Conservation (phyloP, 106 monocot genomes). For the Acanthochlamys bracteata region DNA sequence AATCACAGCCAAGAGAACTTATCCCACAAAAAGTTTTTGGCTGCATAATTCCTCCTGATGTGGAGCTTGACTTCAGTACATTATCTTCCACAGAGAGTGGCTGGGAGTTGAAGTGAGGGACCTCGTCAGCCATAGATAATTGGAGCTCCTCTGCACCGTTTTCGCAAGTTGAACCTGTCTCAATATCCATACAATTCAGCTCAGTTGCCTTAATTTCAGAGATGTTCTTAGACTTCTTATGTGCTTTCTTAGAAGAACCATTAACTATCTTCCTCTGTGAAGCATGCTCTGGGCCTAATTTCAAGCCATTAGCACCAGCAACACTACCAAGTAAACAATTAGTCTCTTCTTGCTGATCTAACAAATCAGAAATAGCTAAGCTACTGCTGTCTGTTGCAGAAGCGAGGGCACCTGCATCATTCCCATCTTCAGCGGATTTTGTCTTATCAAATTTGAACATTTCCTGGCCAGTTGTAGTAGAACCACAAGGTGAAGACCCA, state of each 20-base stretch:
- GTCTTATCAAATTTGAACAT: slow-evolving; percentile 1
- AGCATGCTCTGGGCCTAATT: not conserved
- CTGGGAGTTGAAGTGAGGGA: slow-evolving; percentile 9
- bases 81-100: slow-evolving; percentile 11
- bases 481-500: not conserved
- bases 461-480: not conserved
- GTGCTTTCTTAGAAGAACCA: slow-evolving; percentile 26
- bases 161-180: slow-evolving; percentile 2
- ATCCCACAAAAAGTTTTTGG: slow-evolving; percentile 9
- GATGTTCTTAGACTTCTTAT: slow-evolving; percentile 58
- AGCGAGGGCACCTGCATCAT: not conserved
- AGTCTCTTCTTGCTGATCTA: not conserved
- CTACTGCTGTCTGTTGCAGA: not conserved
- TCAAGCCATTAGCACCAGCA: not conserved
- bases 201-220: slow-evolving; percentile 42
- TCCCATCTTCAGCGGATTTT: not conserved
- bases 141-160: slow-evolving; percentile 3
- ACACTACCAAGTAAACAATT: not conserved
- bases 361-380: not conserved
- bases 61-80: slow-evolving; percentile 2
- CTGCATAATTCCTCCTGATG: slow-evolving; percentile 7
- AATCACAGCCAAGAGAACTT: not conserved
- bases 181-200: slow-evolving; percentile 10
- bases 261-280: slow-evolving; percentile 12
- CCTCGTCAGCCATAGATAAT: not conserved